Percentiles rank a stretch among this genome's conserved stretches.
These are phyloP conservation scores for Phytophthora podocarpi DNA, from an alignment of 352 stramenopile species.

Conservation along the genomic window DNA sequence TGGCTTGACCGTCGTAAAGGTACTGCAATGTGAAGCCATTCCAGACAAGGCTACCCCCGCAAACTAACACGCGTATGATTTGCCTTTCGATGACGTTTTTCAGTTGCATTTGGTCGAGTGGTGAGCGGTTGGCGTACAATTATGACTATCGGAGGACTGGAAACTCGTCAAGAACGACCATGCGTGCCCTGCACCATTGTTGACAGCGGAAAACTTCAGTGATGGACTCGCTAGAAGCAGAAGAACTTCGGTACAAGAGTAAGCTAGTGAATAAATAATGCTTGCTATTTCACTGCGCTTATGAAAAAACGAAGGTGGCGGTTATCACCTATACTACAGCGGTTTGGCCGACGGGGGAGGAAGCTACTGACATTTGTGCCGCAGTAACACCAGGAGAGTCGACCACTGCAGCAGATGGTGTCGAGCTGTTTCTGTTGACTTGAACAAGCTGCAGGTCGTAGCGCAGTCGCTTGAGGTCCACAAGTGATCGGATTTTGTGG, in stretches of 20 bases:
- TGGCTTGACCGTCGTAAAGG: slow-evolving; percentile 77
- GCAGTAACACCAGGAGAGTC: slow-evolving; percentile 9
- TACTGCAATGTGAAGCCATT: slow-evolving; percentile 13
- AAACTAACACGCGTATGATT: background rate
- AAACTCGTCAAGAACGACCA: slow-evolving; percentile 62
- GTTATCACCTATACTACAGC: slow-evolving; percentile 25
- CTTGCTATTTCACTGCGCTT: slow-evolving; percentile 16
- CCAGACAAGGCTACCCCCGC: background rate
- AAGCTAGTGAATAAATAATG: slow-evolving; percentile 37
- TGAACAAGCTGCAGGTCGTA: slow-evolving; percentile 61
- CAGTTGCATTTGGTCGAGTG: slow-evolving; percentile 80
- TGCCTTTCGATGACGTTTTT: background rate
- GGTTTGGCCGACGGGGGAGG: slow-evolving; percentile 31
- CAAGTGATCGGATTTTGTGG: slow-evolving; percentile 71
- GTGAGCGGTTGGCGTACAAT: slow-evolving; percentile 68
- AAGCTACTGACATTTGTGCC: slow-evolving; percentile 22
- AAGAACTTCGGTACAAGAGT: no score
- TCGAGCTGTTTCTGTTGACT: slow-evolving; percentile 16
- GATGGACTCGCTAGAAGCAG: background rate
- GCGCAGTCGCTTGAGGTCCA: slow-evolving; percentile 65
- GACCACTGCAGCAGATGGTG: background rate
- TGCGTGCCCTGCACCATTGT: slow-evolving; percentile 68
- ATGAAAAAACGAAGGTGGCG: background rate
- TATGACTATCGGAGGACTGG: slow-evolving; percentile 50
- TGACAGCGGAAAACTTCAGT: slow-evolving; percentile 66